These are phyloP conservation scores for Colletotrichum sp. DNA, from an alignment of 2,329 filamentous ascomycete genomes.

Conservation along the genomic window DNA sequence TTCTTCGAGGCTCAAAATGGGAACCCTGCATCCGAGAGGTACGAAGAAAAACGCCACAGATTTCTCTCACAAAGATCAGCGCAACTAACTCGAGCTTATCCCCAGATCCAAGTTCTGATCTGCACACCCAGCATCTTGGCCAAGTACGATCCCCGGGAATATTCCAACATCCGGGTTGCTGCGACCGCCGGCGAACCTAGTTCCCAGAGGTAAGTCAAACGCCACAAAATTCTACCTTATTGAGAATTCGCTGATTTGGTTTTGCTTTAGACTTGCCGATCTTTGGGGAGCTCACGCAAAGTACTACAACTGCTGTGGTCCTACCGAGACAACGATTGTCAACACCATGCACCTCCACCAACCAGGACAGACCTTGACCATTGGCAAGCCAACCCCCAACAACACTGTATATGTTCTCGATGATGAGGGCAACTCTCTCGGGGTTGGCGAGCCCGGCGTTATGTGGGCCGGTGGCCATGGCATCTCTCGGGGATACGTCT, in stretches of 20 bases:
- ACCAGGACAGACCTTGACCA: slow-evolving; percentile 50
- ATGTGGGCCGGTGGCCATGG: slow-evolving; percentile 64
- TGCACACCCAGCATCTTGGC: slow-evolving; percentile 21
- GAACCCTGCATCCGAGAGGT: slow-evolving; percentile 13
- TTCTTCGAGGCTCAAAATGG: slow-evolving; percentile 20
- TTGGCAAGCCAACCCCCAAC: slow-evolving; percentile 61
- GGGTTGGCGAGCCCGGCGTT: slow-evolving; percentile 50
- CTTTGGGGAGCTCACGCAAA: slow-evolving; percentile 55
- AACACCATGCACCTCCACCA: slow-evolving; percentile 45
- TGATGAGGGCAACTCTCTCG: slow-evolving; percentile 42
- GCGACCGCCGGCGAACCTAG: slow-evolving; percentile 22
- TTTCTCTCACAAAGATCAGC: background rate
- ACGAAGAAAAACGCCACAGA: background rate
- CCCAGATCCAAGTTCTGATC: slow-evolving; percentile 12
- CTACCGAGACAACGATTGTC: slow-evolving; percentile 64
- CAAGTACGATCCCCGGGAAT: slow-evolving; percentile 19
- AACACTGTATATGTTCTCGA: slow-evolving; percentile 61
- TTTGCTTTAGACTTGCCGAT: slow-evolving; percentile 47
- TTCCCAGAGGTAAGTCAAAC: slow-evolving; percentile 4
- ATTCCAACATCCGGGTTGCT: slow-evolving; percentile 18
- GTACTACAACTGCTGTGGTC: slow-evolving; percentile 63
- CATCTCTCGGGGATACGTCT: slow-evolving; percentile 61
- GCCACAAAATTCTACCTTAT: background rate
- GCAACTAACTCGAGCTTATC: background rate
- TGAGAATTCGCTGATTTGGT: background rate